Evolutionary conservation across 2,329 filamentous ascomycete genomes (phyloP).

Genomic region (Fusarium ramigenum): DNA sequence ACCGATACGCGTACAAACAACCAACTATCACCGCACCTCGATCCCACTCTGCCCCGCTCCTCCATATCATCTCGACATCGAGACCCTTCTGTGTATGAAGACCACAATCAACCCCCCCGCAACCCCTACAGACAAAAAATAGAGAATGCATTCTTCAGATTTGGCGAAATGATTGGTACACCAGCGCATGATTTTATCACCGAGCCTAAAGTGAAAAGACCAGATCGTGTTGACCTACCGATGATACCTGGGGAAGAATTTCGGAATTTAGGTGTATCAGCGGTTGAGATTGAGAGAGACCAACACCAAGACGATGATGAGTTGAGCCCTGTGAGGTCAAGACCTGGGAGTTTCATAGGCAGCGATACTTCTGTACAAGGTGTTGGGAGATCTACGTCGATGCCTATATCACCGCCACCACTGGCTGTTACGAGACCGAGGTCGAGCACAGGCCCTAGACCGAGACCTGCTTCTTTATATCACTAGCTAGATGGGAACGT

Average conservation of each 20-base stretch:
- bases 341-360: background rate
- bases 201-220: background rate
- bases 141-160: slow-evolving; percentile 52
- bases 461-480: background rate
- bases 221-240: slow-evolving; percentile 3
- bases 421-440: background rate
- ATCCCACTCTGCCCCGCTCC: background rate
- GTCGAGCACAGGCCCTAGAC: background rate
- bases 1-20: background rate
- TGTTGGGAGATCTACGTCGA: background rate
- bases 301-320: slow-evolving; percentile 6
- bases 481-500: background rate
- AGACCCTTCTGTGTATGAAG: background rate
- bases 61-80: background rate
- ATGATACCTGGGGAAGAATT: slow-evolving; percentile 11
- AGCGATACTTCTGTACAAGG: background rate
- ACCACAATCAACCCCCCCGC: slow-evolving; percentile 29
- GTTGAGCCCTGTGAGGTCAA: background rate
- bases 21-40: background rate
- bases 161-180: slow-evolving; percentile 58
- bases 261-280: background rate
- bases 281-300: background rate
- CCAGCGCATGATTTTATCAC: slow-evolving; percentile 53
- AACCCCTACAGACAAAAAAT: slow-evolving; percentile 51
- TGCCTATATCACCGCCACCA: background rate